Evolutionary conservation across 345 rosid genomes (phyloP), one percentile per base, ranked within the genome.

Genomic region (Cochlearia excelsa): DNA sequence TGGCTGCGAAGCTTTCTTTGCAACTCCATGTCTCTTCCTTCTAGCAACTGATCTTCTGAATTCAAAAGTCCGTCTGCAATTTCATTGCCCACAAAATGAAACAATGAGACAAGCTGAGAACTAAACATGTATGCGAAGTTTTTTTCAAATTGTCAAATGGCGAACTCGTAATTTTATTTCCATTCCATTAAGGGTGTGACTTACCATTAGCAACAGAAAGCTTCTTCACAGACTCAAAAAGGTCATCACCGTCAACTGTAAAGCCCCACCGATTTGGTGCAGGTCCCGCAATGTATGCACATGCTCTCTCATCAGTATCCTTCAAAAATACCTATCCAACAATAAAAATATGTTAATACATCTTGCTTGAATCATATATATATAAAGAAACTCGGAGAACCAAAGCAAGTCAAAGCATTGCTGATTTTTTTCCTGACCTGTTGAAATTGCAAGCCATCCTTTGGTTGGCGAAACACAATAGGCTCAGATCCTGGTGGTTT

Each of bases 181-280:
- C 7, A 39, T 41, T 47, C 50, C 9, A 1, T 34, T 47, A 68
- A 39, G 4, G 44, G 63, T 51, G 60, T 26, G 53, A 68, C 83
- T 79, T 66, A 89, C 99, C 95, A 66, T 63, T 57, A 44, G 78
- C 65, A 50, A 59, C 54, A 29, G 89, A 61, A 60, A 76, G 69
- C 54, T 77, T 77, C 75, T 54, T 66, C 34, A 79, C 64, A 28
- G 92, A 82, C 76, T 82, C 68, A 43, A 87, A 82, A 9, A 93
- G 86, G 66, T 93, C 95, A 75, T 74, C 70, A 16, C 94, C 95
- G 46, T 94, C 95, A 59, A 79, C 88, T 11, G 95, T 82, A 65
- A 85, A 79, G 63, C 99, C 97, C 99, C 99, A 94, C 35, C 97
- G 93, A 48, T 90, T 94, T 41, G 99, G 97, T n/a, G 97, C 99